Evolutionary conservation across 768 basidiomycete genomes (phyloP).

Genomic region (Hygrocybe punicea): DNA sequence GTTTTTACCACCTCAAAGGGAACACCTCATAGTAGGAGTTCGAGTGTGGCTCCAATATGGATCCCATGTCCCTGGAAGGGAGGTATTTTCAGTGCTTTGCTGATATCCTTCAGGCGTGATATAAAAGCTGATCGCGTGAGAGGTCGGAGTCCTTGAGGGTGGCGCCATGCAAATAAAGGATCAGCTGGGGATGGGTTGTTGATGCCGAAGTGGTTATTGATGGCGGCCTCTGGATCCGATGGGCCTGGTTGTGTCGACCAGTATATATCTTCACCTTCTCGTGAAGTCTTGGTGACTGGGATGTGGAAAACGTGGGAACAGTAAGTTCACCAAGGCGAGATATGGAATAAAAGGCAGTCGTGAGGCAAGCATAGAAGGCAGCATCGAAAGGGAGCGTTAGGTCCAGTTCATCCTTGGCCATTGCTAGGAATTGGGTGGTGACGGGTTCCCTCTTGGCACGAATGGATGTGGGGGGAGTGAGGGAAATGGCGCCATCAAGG

Average conservation of each 20-base stretch:
- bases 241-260: constrained; percentile 29
- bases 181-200: constrained; percentile 24
- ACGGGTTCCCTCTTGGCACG: constrained; percentile 29
- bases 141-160: constrained; percentile 7
- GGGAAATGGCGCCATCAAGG: constrained; percentile 26
- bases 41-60: constrained; percentile 30
- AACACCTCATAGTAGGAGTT: constrained; percentile 35
- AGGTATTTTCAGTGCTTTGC: constrained; percentile 6
- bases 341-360: constrained; percentile 36
- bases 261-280: constrained; percentile 30
- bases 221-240: constrained; percentile 21
- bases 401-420: constrained; percentile 23
- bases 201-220: constrained; percentile 27
- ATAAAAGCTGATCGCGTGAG: constrained; percentile 29
- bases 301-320: constrained; percentile 24
- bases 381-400: constrained; percentile 30
- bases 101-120: constrained; percentile 10
- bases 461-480: constrained; percentile 32
- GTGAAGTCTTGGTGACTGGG: constrained; percentile 21
- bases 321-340: constrained; percentile 40
- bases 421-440: constrained; percentile 22
- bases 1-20: constrained; percentile 38
- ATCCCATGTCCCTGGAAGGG: constrained; percentile 29
- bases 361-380: constrained; percentile 38
- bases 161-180: constrained; percentile 31